Conservation (phyloP, 768 basidiomycete species). For the Favolaschia claudopus region DNA sequence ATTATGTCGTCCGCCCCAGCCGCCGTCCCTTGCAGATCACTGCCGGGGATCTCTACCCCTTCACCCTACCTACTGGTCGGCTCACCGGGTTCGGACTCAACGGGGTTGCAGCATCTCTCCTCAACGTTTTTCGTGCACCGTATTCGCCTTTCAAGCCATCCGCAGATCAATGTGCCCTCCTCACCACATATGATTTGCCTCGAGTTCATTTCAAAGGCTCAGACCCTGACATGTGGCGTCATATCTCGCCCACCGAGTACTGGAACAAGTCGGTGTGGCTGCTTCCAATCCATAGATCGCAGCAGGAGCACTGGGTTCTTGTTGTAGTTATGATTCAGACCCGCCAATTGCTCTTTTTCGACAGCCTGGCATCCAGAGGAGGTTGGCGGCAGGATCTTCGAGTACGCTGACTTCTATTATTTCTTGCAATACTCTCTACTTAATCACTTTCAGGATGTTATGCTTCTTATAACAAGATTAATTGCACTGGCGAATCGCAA, state of each 20-base stretch:
- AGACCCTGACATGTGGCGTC: slow-evolving; percentile 32
- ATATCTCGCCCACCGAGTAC: slow-evolving; percentile 22
- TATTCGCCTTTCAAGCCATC: not conserved
- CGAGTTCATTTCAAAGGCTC: slow-evolving; percentile 22
- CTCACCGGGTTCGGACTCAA: slow-evolving; percentile 39
- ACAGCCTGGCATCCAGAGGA: slow-evolving; percentile 34
- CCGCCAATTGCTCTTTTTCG: slow-evolving; percentile 36
- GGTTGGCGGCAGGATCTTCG: slow-evolving; percentile 20
- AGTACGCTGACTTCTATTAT: not conserved
- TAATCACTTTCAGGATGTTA: slow-evolving; percentile 9
- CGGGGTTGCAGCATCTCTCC: slow-evolving; percentile 30
- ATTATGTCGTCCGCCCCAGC: not conserved
- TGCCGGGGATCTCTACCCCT: slow-evolving; percentile 9
- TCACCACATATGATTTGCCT: slow-evolving; percentile 30
- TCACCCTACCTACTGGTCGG: not conserved
- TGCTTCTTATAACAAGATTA: slow-evolving; percentile 18
- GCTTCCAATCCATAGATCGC: slow-evolving; percentile 41
- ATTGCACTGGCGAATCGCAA: slow-evolving; percentile 15
- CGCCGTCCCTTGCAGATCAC: not conserved
- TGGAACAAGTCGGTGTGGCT: slow-evolving; percentile 45
- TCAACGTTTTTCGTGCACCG: not conserved
- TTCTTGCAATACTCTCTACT: not conserved
- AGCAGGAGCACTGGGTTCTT: slow-evolving; percentile 42
- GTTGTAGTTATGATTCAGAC: slow-evolving; percentile 25
- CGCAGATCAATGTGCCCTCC: slow-evolving; percentile 13